These are phyloP conservation scores for Piloderma croceum DNA, from an alignment of 768 basidiomycete genomes.

Conservation along the genomic window DNA sequence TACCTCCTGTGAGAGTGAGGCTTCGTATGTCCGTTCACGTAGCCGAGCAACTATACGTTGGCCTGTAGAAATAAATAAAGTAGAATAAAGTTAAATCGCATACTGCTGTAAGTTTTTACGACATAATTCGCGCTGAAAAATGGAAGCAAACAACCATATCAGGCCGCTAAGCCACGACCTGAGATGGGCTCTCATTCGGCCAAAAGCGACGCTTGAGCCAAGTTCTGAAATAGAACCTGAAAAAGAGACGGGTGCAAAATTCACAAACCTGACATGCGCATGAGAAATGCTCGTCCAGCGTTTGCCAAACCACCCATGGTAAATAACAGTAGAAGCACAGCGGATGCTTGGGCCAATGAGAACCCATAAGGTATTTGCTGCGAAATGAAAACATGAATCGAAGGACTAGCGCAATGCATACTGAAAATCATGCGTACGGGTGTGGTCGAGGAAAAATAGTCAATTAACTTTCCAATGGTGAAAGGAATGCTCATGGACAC, in stretches of 20 bases:
- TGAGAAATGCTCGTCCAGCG: constrained; percentile 74
- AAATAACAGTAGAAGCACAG: constrained; percentile 66
- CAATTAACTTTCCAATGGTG: constrained; percentile 90
- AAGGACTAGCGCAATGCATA: constrained; percentile 2
- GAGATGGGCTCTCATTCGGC: too few species aligned
- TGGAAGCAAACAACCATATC: not conserved
- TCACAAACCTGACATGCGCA: constrained; percentile 75
- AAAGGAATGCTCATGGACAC: constrained; percentile 92
- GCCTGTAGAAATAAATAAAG: constrained; percentile 41
- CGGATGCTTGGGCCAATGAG: constrained; percentile 75
- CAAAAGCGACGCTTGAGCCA: too few species aligned
- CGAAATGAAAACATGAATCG: constrained; percentile 1
- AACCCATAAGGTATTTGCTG: constrained; percentile 79
- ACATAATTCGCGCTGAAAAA: not conserved
- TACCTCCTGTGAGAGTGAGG: constrained; percentile 85
- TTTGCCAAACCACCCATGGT: constrained; percentile 86
- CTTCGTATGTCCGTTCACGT: constrained; percentile 75
- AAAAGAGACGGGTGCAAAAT: too few species aligned
- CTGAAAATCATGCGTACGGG: too few species aligned
- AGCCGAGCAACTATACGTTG: constrained; percentile 89
- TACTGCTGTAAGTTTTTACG: not conserved
- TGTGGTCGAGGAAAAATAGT: constrained; percentile 74
- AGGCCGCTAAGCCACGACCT: too few species aligned
- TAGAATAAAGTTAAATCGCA: not conserved
- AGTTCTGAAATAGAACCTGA: too few species aligned